Evolutionary conservation across 176 grass and related monocot genomes (phyloP), one percentile per base, ranked within the genome.

Genomic region (Musa troglodytarum): DNA sequence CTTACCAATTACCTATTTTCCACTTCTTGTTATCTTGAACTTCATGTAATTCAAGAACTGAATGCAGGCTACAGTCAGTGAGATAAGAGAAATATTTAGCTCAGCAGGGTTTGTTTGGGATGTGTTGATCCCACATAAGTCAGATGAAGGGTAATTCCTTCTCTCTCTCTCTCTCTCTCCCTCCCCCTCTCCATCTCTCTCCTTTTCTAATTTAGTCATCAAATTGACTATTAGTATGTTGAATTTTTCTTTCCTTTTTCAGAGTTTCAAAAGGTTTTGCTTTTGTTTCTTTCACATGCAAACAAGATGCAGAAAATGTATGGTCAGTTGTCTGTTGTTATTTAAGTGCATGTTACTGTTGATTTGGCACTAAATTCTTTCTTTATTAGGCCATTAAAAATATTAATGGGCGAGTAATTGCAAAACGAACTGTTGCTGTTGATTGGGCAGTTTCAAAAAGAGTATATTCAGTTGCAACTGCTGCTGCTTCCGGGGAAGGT

Each of bases 281-380:
- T 80, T 98, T 98, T 86, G 90, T 98, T 49, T 98, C 95, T 66
- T 98, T 98, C 80, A 98, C 88, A 65, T 80, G 95, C 71, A 98
- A 98, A 79, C 80, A 91, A 53, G 90, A 93, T 78, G 95, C 95
- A 80, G 95, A 98, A 91, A 93, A 93, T 83, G 95, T 98, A 98
- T 14, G 72, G 19, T 81, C 62, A 74, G 57, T 80, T 80, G 61
- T 58, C 11, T 22, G 76, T 76, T 53, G 66, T 77, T 69, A 58
- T 15, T 71, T 81, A 14, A 53, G 77, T 80, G 54, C 54, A 80
- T 22, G 21, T 52, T 81, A 82, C 72, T 54, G 58, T 82, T 71
- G 80, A 12, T 7, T 63, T 17, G 25, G 5, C 4, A 14, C 58
- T 54, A 6, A 16, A 84, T 82, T 11, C 74, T 82, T 77, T 83